Percentiles rank a stretch among this genome's conserved stretches.
Evolutionary conservation across 2,329 filamentous ascomycete species (phyloP).

Genomic region (Sporothrix curviconia): DNA sequence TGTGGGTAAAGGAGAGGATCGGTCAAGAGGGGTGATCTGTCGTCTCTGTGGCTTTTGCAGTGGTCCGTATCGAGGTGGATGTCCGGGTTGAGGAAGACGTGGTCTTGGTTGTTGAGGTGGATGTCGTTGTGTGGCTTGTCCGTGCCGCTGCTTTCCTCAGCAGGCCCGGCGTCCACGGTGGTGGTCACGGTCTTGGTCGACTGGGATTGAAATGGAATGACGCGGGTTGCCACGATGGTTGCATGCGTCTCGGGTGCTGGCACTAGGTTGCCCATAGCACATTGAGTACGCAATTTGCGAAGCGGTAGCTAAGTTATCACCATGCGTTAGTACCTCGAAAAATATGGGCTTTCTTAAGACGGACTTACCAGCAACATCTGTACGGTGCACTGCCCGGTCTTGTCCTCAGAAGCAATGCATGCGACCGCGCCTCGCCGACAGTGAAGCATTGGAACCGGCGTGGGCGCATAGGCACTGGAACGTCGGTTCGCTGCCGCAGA

Average conservation of each 20-base stretch:
- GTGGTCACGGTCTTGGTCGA: conserved; percentile 20
- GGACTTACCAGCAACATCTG: conserved; percentile 36
- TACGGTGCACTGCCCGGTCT: conserved; percentile 44
- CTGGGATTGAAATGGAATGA: conserved; percentile 31
- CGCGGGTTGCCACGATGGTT: conserved; percentile 51
- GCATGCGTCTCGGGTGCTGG: conserved; percentile 52
- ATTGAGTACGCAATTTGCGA: conserved; percentile 50
- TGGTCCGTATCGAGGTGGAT: neutral
- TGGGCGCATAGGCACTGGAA: conserved; percentile 59
- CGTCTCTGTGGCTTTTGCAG: neutral
- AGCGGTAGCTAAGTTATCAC: neutral
- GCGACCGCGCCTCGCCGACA: conserved; percentile 64
- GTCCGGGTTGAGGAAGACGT: neutral
- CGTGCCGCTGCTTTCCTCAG: neutral
- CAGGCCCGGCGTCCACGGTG: conserved; percentile 31
- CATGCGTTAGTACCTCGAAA: neutral
- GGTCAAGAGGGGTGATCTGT: neutral
- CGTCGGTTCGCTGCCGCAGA: conserved; percentile 45
- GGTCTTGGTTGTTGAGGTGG: conserved; percentile 12
- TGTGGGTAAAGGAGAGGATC: neutral
- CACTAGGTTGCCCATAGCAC: conserved; percentile 45
- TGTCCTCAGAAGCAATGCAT: conserved; percentile 53
- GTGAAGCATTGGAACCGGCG: conserved; percentile 55
- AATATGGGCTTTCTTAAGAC: too few species aligned
- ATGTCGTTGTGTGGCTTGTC: conserved; percentile 6